Evolutionary conservation across 164 flowering plant genomes (phyloP).

Genomic region (Cinnamomum chago): DNA sequence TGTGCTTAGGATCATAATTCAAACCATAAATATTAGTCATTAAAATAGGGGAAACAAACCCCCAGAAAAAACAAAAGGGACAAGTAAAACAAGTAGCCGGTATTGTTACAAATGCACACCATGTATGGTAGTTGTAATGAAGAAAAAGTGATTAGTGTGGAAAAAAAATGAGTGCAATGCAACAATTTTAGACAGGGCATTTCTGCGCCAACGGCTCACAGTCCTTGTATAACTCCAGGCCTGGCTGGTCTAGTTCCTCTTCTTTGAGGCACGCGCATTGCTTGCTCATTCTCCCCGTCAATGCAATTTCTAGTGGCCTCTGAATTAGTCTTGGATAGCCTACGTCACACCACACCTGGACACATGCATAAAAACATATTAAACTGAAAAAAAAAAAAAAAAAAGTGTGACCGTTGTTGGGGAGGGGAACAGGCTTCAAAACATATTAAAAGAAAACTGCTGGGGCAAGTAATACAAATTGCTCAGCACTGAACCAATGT

Average conservation of each 20-base stretch:
- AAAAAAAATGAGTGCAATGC: not conserved
- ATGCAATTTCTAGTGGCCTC: slow-evolving; percentile 77
- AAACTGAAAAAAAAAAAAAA: not conserved
- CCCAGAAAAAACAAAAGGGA: too few relatives aligned
- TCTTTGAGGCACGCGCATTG: slow-evolving; percentile 81
- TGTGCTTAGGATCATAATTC: too few relatives aligned
- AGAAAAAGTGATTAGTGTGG: not conserved
- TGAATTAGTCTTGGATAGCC: slow-evolving; percentile 87
- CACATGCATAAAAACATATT: not conserved
- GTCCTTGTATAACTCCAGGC: slow-evolving; percentile 73
- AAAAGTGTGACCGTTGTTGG: too few relatives aligned
- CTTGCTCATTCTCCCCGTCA: slow-evolving; percentile 85
- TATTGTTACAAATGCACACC: not conserved
- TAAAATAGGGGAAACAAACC: too few relatives aligned
- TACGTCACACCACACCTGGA: slow-evolving; percentile 85
- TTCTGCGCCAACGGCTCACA: slow-evolving; percentile 56
- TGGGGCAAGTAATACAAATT: too few relatives aligned
- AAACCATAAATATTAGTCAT: too few relatives aligned
- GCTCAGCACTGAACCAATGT: too few relatives aligned
- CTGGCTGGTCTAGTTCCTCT: slow-evolving; percentile 56
- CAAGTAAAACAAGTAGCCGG: too few relatives aligned
- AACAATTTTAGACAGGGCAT: slow-evolving; percentile 37
- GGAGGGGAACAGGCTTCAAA: not conserved
- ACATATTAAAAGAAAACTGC: too few relatives aligned
- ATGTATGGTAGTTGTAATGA: not conserved